Base-by-base conservation (phyloP, 2,329 filamentous ascomycete genomes). In the Fusarium sp. region DNA sequence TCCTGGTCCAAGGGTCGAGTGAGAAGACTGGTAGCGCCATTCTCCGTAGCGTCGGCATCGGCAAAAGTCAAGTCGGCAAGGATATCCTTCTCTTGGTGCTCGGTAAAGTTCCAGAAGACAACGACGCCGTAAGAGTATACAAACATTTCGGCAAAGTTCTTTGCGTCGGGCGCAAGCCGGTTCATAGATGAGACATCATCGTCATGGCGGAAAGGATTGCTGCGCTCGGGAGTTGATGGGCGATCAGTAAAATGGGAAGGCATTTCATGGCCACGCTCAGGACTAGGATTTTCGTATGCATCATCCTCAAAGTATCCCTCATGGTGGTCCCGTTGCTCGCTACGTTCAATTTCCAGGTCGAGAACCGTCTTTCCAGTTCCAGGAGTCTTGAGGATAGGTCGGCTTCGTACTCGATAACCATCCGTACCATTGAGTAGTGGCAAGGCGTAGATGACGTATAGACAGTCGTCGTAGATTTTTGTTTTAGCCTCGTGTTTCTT, bases 81-180 rank as follows among this genome's bases (percentile, higher is more conserved):
- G 52, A 98, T 94, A 78, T 98, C 95, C 82, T 97, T 98, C 81
- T 99, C 96, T 81, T 99, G 96, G 73, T 92, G 90, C 81, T 97
- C 95, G 16, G 94, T 96, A 77, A 99, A 98, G 81, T 99, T 99
- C 96, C 96, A 99, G 81, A 99, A 97, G 9, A 99, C 96, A 0
- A 96, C 96, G 2, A 99, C 96, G 25, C 96, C 96, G 79, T 99
- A 99, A 21, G 94, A 96, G 82, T 97, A 98, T 77, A 99, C 92
- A 80, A 97, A 98, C 90, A 98, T 94, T 83, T 99, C 96, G 46
- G 94, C 96, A 79, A 97, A 94, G 63, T 91, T 88, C 78, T 96
- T 91, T 40, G 92, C 90, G 79, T 94, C 90, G 10, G 93, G 89
- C 2, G 89, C 89, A 30, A 94, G 87, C 33, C 89, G 88, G 80